A percentile compares a stretch with the other conserved stretches of the same genome.
Conservation (phyloP, 23 red algal species). For the Gracilariopsis chorda region DNA sequence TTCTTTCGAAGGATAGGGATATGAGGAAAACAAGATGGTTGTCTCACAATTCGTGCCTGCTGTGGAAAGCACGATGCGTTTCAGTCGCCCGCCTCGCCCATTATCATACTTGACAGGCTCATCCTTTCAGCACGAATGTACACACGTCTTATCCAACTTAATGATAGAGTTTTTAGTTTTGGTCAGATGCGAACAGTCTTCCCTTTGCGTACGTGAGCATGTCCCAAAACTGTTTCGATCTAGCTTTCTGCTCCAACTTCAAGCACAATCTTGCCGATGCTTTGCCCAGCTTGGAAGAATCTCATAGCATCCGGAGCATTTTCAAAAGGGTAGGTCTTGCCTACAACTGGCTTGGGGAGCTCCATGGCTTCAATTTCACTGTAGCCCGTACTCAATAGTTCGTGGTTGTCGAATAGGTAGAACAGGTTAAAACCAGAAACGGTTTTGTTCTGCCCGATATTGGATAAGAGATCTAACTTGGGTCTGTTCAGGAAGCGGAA, state of each 20-base stretch:
- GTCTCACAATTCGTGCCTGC: too few relatives aligned
- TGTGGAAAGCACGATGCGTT: too few relatives aligned
- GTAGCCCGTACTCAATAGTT: conserved; percentile 3
- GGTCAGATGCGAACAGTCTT: too few relatives aligned
- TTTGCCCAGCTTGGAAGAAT: conserved; percentile 38
- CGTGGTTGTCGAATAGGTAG: neutral
- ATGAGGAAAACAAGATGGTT: too few relatives aligned
- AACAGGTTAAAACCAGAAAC: conserved; percentile 38
- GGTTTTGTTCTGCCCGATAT: conserved; percentile 38
- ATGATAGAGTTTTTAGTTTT: too few relatives aligned
- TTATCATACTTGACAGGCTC: too few relatives aligned
- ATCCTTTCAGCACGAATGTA: too few relatives aligned
- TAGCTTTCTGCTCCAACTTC: neutral
- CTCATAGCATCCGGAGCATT: conserved; percentile 8
- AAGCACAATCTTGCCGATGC: conserved; percentile 35
- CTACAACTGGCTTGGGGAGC: conserved; percentile 8
- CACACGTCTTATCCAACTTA: too few relatives aligned
- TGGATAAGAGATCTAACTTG: conserved; percentile 5
- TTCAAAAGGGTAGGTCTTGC: conserved; percentile 17
- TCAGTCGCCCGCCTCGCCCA: too few relatives aligned
- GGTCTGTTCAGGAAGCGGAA: conserved; percentile 21
- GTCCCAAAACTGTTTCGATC: neutral
- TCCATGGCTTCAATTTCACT: conserved; percentile 28
- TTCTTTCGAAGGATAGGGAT: too few relatives aligned
- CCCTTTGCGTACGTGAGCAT: neutral